phyloP scores from a whole-genome alignment of 2,329 filamentous ascomycete genomes.

The Aspergillus udagawae region DNA sequence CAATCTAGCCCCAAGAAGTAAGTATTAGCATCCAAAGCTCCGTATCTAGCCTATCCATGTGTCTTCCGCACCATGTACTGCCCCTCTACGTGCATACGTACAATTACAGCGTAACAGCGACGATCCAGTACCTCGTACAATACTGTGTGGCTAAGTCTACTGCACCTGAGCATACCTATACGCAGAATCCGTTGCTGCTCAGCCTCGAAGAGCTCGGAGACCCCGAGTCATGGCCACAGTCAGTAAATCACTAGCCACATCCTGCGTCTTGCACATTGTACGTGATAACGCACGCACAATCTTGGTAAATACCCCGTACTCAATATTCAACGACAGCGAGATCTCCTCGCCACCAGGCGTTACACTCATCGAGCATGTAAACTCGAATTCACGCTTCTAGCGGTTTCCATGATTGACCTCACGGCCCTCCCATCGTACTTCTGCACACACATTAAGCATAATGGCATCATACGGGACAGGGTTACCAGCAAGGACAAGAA shows the following conservation, averaged over 20 bases:
- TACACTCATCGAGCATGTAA: not conserved
- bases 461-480: not conserved
- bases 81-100: not conserved
- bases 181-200: not conserved
- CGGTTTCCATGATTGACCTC: not conserved
- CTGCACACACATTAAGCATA: not conserved
- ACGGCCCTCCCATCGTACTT: not conserved
- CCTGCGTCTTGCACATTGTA: no score
- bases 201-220: not conserved
- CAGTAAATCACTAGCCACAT: not conserved
- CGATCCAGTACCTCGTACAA: not conserved
- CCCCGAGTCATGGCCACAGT: slow-evolving; percentile 4
- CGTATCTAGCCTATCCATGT: not conserved
- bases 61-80: not conserved
- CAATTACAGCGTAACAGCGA: not conserved
- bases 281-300: no score
- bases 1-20: not conserved
- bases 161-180: not conserved
- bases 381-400: not conserved
- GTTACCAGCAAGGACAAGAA: not conserved
- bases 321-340: no score
- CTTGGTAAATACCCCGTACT: not conserved
- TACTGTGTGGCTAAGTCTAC: not conserved
- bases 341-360: not conserved
- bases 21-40: not conserved